Base-by-base conservation (phyloP, 2,329 filamentous ascomycete genomes). In the Neonectria sp. region DNA sequence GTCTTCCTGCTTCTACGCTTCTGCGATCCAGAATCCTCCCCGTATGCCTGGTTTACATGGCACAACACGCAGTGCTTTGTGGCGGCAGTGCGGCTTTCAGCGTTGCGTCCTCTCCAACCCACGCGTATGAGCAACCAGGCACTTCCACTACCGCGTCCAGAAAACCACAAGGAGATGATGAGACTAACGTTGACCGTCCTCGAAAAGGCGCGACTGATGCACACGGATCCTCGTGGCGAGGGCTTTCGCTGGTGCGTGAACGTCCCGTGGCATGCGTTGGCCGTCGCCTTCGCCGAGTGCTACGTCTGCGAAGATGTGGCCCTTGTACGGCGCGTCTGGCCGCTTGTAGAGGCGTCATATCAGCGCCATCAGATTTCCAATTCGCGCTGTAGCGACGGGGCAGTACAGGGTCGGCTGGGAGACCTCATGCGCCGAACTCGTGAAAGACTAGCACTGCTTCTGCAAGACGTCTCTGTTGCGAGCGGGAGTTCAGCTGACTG, bases 41-140 rank as follows among this genome's bases (percentile, higher is more conserved):
- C 51, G 6, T 64, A 68, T 17, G 62, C 68, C 29, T 70, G 65
- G 68, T 65, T 63, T 43, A 68, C 68, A 46, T 68, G 61, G 65
- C 61, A 70, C 25, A 68, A 59, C 56, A 63, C 68, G 4, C 68
- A 68, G 40, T 70, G 62, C 24, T 51, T 65, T n/a, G 55, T 70
- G 6, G 63, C 68, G 25, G 62, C 57, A 11, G 46, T 61, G 33
- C 49, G 65, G 4, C 58, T 66, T 9, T 63, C 61, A 1, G 31
- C 55, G 3, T n/a, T 60, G 33, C 59, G 67, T 27, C 57, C 61
- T 5, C 43, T 60, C 3, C 51, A 60, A 24, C 29, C 35, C 17
- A 33, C 9, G 11, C 25, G 4, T 45, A 40, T 15, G n/a, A 13
- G 12, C 43, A 17, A 24, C n/a, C 40, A 45, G 8, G 12, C 17